Evolutionary conservation across 495 filamentous ascomycete genomes (phyloP), one percentile per base, ranked within the genome.

Genomic region (Tetracladium marchalianum): DNA sequence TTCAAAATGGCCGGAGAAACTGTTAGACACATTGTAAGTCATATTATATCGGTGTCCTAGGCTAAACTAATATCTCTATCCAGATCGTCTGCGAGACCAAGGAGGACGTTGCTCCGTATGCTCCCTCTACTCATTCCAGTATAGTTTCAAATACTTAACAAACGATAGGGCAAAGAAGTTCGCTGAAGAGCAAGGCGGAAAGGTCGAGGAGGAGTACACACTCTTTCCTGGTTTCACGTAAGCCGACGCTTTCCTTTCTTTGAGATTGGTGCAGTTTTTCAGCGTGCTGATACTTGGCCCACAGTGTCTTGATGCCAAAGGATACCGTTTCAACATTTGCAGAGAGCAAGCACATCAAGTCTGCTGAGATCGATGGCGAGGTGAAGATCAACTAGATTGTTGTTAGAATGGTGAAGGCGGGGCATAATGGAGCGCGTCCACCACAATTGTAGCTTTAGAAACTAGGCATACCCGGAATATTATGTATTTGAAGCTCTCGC

Each of bases 221-320:
- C 62, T 97, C 51, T 87, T 93, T 69, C 90, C 87, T 65, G 87
- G 85, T 34, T 95, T 96, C 71, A 80, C 82, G 92, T 96, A 78
- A 57, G 84, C 54, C 16, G 47, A 38, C 38, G 27, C 15, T 40
- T 44, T 41, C 19, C 11, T 18, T 24, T 35, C 38, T 4, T 34
- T 31, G 2, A 43, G n/a, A 2, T 18, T 11, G 35, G 8, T 46
- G 11, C 11, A 32, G 16, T 35, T 44, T 16, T 5, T 16, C 15
- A 42, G n/a, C 34, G 49, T 12, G 11, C 19, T 17, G 19, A 41
- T 17, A 7, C 11, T 17, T 12, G 17, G 3, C 35, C 35, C 35
- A 46, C 47, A 97, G 90, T 39, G 88, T 86, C 47, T 75, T 77
- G 34, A 84, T 84, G 58, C 81, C 82, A 9, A 76, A 76, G 2